These are phyloP conservation scores for Stereocaulon alpinum DNA, from an alignment of 495 filamentous ascomycete species.

Conservation along the genomic window DNA sequence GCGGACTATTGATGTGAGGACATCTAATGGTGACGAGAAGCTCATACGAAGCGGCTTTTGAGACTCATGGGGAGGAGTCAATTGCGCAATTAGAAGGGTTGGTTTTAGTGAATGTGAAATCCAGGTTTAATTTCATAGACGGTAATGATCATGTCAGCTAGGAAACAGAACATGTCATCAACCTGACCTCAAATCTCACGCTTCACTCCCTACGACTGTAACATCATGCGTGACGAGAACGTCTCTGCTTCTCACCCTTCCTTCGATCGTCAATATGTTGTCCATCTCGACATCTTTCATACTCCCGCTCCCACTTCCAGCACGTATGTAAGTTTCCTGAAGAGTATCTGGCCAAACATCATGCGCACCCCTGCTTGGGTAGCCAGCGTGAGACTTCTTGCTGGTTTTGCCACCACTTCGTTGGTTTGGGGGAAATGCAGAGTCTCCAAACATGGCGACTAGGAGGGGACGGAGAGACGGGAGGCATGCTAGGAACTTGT, in stretches of 20 bases:
- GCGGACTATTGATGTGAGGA: conserved; percentile 37
- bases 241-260: neutral
- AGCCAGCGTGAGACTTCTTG: neutral
- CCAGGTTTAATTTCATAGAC: too few species aligned
- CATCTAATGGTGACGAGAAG: conserved; percentile 13
- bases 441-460: neutral
- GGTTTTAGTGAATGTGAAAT: too few species aligned
- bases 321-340: neutral
- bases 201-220: neutral
- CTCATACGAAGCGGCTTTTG: too few species aligned
- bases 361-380: neutral
- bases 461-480: conserved; percentile 1
- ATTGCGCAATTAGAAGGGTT: too few species aligned
- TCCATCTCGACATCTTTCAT: neutral
- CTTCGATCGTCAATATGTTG: neutral
- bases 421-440: neutral
- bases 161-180: neutral
- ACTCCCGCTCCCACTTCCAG: neutral
- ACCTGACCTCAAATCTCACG: neutral
- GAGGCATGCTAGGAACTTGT: conserved; percentile 3
- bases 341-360: neutral
- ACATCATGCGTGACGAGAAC: conserved; percentile 1
- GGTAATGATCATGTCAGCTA: too few species aligned
- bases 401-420: neutral
- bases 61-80: too few species aligned